A percentile compares a stretch with the other conserved stretches of the same genome.
Evolutionary conservation across 352 stramenopile genomes (phyloP).

Genomic region (Phytophthora europaea): DNA sequence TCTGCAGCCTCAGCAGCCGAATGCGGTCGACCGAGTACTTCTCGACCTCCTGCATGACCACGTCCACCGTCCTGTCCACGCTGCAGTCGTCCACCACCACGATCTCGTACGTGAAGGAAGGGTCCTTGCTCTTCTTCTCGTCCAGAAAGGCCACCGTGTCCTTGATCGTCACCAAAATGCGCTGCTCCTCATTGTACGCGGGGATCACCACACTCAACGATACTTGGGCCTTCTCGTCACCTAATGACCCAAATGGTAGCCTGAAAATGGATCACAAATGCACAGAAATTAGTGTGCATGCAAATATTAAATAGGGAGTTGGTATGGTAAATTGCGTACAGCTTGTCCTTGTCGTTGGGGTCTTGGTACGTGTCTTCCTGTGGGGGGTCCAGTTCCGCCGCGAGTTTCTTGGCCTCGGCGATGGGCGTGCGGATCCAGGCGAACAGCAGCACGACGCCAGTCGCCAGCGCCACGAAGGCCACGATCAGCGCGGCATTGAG

Average conservation of each 20-base stretch:
- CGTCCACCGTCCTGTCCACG: constrained; percentile 79
- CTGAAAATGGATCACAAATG: constrained; percentile 26
- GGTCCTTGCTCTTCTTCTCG: constrained; percentile 55
- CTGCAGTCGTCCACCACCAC: constrained; percentile 96
- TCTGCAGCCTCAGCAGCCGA: constrained; percentile 78
- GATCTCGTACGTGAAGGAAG: constrained; percentile 83
- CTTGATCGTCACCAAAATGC: constrained; percentile 93
- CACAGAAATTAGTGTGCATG: constrained; percentile 2
- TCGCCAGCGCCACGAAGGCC: constrained; percentile 31
- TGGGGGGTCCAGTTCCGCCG: constrained; percentile 52
- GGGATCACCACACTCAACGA: constrained; percentile 94
- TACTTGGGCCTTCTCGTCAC: constrained; percentile 59
- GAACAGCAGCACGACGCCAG: constrained; percentile 48
- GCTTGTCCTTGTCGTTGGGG: constrained; percentile 45
- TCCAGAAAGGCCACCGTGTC: constrained; percentile 91
- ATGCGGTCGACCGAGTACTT: constrained; percentile 62
- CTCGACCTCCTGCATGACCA: constrained; percentile 70
- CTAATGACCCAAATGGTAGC: constrained; percentile 65
- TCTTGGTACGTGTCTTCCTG: constrained; percentile 74
- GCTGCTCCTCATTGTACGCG: constrained; percentile 95
- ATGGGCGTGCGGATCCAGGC: constrained; percentile 72
- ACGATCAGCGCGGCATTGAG: constrained; percentile 33
- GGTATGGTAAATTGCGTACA: constrained; percentile 40
- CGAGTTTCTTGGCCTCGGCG: constrained; percentile 59
- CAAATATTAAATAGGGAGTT: constrained; percentile 3